A percentile compares a stretch with the other conserved stretches of the same genome.
These are phyloP conservation scores for Beauveria scarabaeidicola DNA, from an alignment of 2,329 filamentous ascomycete species.

Conservation along the genomic window DNA sequence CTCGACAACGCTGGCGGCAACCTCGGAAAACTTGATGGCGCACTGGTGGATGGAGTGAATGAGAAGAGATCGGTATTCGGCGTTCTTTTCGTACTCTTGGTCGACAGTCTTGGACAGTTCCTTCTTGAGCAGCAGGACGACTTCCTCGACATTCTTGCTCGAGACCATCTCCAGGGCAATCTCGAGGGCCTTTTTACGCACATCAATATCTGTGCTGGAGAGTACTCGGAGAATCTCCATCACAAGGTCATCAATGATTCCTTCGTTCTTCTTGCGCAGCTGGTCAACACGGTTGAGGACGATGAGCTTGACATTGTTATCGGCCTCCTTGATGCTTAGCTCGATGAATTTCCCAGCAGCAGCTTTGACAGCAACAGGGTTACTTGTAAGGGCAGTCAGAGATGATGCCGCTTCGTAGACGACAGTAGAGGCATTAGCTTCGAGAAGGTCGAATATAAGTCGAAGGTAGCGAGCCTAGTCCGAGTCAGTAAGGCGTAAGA, in stretches of 20 bases:
- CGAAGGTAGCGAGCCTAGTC: constrained; percentile 74
- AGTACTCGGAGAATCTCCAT: constrained; percentile 97
- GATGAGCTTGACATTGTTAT: constrained; percentile 99
- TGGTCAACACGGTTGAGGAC: constrained; percentile 91
- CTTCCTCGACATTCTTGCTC: constrained; percentile 97
- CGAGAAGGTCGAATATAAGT: constrained; percentile 91
- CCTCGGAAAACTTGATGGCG: constrained; percentile 98
- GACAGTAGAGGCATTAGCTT: constrained; percentile 87
- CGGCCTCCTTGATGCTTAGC: constrained; percentile 90
- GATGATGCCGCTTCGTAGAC: constrained; percentile 97
- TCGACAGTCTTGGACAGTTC: constrained; percentile 96
- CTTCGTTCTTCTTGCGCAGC: constrained; percentile 77
- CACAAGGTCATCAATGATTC: constrained; percentile 82
- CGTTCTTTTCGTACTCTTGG: constrained; percentile 97
- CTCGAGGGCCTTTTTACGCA: constrained; percentile 80
- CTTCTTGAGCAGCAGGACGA: constrained; percentile 92
- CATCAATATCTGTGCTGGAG: constrained; percentile 91
- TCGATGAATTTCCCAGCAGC: constrained; percentile 95
- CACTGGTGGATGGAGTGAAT: constrained; percentile 98
- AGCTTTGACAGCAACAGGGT: constrained; percentile 95
- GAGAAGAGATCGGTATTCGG: constrained; percentile 86
- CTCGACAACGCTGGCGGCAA: constrained; percentile 92
- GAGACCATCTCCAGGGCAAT: constrained; percentile 97
- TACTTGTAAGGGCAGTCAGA: constrained; percentile 85
- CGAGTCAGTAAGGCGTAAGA: constrained; percentile 10